These are phyloP conservation scores for Hypericum perforatum DNA, from an alignment of 345 rosid species.

Conservation along the genomic window DNA sequence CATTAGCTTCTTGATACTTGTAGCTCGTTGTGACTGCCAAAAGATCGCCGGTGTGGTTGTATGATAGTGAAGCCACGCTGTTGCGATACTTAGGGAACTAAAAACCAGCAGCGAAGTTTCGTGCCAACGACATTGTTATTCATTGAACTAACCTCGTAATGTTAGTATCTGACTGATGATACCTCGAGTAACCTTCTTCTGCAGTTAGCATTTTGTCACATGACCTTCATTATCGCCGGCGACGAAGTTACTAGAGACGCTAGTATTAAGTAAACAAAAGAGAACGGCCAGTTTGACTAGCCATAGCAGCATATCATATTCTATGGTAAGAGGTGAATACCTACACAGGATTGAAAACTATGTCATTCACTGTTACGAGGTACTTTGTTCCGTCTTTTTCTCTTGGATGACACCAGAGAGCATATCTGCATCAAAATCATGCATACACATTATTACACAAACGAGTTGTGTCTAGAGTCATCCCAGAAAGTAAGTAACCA, in stretches of 20 bases:
- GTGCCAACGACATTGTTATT: background rate
- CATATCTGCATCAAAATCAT: conserved; percentile 37
- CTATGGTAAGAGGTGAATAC: conserved; percentile 17
- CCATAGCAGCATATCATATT: background rate
- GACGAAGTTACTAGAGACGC: conserved; percentile 46
- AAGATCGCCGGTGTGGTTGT: conserved; percentile 44
- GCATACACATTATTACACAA: background rate
- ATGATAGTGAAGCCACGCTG: conserved; percentile 58
- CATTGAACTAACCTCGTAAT: background rate
- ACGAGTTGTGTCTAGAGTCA: no score
- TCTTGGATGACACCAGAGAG: conserved; percentile 70
- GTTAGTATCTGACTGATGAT: background rate
- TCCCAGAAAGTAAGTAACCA: no score
- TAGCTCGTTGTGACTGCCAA: conserved; percentile 70
- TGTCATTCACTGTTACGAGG: conserved; percentile 53
- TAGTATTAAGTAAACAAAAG: conserved; percentile 15
- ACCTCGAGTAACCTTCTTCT: conserved; percentile 70
- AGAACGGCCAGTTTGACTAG: conserved; percentile 9
- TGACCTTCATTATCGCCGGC: conserved; percentile 83
- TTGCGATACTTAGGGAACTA: conserved; percentile 67
- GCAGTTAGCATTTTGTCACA: conserved; percentile 41
- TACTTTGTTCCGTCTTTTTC: conserved; percentile 46
- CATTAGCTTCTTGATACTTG: conserved; percentile 59
- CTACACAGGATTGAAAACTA: conserved; percentile 56
- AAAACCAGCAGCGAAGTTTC: conserved; percentile 16